Base-by-base conservation (phyloP, 371 early-diverging fungal genomes). In the Mortierella sp. region DNA sequence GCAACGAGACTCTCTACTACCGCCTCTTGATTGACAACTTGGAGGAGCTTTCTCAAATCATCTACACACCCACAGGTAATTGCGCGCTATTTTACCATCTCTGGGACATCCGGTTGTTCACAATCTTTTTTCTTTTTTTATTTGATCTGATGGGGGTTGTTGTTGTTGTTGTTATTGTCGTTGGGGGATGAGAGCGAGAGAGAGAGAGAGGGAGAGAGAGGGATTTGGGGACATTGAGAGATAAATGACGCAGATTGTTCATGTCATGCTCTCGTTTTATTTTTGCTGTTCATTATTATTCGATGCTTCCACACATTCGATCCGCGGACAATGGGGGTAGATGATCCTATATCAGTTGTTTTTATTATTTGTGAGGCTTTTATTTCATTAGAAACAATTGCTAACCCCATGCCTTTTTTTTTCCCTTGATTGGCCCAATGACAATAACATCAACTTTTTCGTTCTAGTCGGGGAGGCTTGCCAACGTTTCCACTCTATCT, bases 1-100 rank as follows among this genome's bases (percentile, higher is more conserved):
- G 83, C 41, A 91, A 92, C 64, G 93, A 92, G 79, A 92, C 92
- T 0, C 86, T 92, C 40, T 92, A 88, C 74, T 92, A 92, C 71
- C 91, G 91, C 66, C 79, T 92, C 39, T 66, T 92, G 76, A 91
- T 92, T 72, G 87, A 88, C 45, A 83, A 92, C 64, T 68, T 92
- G 45, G 90, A 71, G 34, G 83, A 82, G 65, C 83, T 82, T 47
- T 82, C 83, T 52, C 83, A 82, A 70, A 75, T 82, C 66, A 77
- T 82, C 65, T 82, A 82, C 66, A 82, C 83, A 44, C 83, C 83
- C 19, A 82, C 83, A 90, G 75, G 83, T 82, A 82, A 74, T 41
- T 29, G 31, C 37, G 61, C 61, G 61, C 61, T 61, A 22, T 61
- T n/a, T n/a, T 61, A 61, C 61, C 61, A 61, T 61, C 61, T 61